A percentile compares a stretch with the other conserved stretches of the same genome.
Conservation (phyloP, 768 basidiomycete genomes). For the Mycena floridula region DNA sequence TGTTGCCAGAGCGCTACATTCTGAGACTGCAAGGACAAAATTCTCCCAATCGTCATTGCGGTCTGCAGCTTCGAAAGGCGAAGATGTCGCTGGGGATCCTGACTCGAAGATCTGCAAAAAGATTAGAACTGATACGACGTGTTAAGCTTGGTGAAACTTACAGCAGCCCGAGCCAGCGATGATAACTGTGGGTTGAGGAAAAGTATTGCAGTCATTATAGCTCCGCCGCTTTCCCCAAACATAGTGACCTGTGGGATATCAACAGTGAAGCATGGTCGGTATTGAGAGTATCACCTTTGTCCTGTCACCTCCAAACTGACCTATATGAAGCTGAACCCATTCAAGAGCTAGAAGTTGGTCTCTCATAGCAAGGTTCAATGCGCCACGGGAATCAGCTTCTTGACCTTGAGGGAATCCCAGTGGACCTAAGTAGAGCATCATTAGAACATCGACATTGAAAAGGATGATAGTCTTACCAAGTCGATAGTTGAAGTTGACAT, state of each 20-base stretch:
- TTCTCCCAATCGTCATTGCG: conserved; percentile 22
- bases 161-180: conserved; percentile 23
- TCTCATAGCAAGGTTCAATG: conserved; percentile 39
- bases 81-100: conserved; percentile 26
- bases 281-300: conserved; percentile 18
- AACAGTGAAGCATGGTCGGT: neutral
- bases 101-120: conserved; percentile 35
- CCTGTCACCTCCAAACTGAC: conserved; percentile 51
- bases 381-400: conserved; percentile 31
- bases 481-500: conserved; percentile 46
- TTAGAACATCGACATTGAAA: too few species aligned
- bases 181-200: conserved; percentile 24
- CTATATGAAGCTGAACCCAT: conserved; percentile 59
- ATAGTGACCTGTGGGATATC: conserved; percentile 25
- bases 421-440: too few species aligned
- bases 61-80: conserved; percentile 21
- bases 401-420: conserved; percentile 40
- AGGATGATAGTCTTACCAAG: too few species aligned
- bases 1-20: conserved; percentile 17
- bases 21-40: conserved; percentile 22
- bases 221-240: conserved; percentile 44
- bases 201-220: conserved; percentile 33
- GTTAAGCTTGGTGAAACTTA: conserved; percentile 9
- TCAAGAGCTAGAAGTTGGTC: conserved; percentile 38
- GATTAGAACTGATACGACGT: too few species aligned